Conservation (phyloP, 495 filamentous ascomycete species). For the Penicillium nucicola region DNA sequence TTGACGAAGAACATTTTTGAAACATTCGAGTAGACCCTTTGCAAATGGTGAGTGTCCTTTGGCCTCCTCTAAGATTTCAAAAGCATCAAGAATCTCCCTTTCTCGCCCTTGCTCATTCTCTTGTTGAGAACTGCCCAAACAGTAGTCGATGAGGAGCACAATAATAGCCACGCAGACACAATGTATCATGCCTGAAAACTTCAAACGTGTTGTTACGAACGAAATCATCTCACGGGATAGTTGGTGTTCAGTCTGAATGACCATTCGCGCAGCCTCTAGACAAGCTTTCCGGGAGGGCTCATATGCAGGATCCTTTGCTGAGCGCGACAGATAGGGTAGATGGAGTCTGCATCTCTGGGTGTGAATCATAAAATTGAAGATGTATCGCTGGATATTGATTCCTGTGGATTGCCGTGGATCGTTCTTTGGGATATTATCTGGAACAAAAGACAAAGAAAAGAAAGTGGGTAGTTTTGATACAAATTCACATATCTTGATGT, state of each 20-base stretch:
- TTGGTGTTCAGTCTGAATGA: slow-evolving; percentile 27
- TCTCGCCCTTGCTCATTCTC: slow-evolving; percentile 15
- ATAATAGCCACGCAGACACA: slow-evolving; percentile 37
- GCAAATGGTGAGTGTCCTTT: slow-evolving; percentile 29
- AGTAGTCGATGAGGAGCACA: slow-evolving; percentile 35
- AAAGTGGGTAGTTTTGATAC: slow-evolving; percentile 21
- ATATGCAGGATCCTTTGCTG: slow-evolving; percentile 21
- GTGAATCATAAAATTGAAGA: slow-evolving; percentile 31
- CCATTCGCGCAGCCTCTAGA: slow-evolving; percentile 30
- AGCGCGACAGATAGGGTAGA: slow-evolving; percentile 31
- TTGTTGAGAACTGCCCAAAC: slow-evolving; percentile 11
- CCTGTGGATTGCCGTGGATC: slow-evolving; percentile 11
- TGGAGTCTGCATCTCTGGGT: slow-evolving; percentile 41
- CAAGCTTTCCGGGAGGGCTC: slow-evolving; percentile 32
- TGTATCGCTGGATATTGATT: slow-evolving; percentile 32
- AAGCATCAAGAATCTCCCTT: slow-evolving; percentile 31
- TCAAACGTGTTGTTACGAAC: slow-evolving; percentile 18
- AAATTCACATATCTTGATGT: slow-evolving; percentile 27
- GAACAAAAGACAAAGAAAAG: slow-evolving; percentile 9
- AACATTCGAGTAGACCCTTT: slow-evolving; percentile 28
- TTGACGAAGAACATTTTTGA: slow-evolving; percentile 29
- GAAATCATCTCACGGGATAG: slow-evolving; percentile 16
- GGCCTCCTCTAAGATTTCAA: slow-evolving; percentile 33
- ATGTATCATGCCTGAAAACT: slow-evolving; percentile 25
- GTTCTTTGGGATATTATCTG: background rate